Conservation (phyloP, 352 stramenopile species). For the Phytophthora uliginosa region DNA sequence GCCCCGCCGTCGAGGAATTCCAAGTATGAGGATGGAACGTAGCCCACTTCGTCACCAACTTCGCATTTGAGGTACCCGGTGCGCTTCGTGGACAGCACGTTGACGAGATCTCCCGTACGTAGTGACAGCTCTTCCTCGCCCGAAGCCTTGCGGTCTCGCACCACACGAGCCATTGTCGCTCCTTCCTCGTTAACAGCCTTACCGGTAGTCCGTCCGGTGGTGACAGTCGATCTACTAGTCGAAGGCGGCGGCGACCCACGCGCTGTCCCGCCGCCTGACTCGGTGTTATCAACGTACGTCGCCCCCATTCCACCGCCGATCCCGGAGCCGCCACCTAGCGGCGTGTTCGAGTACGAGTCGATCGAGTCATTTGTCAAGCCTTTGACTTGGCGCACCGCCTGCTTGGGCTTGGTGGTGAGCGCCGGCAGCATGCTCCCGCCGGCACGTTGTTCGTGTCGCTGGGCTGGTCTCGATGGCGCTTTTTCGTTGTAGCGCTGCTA, state of each 20-base stretch:
- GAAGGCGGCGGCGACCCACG: constrained; percentile 33
- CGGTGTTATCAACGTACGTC: constrained; percentile 73
- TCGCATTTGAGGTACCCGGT: constrained; percentile 89
- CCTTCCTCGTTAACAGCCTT: constrained; percentile 35
- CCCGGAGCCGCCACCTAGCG: constrained; percentile 30
- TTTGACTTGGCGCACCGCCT: constrained; percentile 83
- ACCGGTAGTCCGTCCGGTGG: constrained; percentile 21
- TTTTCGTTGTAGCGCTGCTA: constrained; percentile 16
- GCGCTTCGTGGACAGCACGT: constrained; percentile 81
- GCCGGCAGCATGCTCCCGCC: constrained; percentile 69
- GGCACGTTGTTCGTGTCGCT: neutral
- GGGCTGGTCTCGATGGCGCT: constrained; percentile 9
- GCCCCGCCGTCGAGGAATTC: constrained; percentile 73
- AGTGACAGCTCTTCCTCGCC: constrained; percentile 82
- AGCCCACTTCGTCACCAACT: constrained; percentile 73
- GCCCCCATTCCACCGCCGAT: constrained; percentile 24
- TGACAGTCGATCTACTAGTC: constrained; percentile 29
- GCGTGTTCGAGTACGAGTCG: constrained; percentile 84
- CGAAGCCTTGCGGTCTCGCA: constrained; percentile 81
- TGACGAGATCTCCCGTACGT: constrained; percentile 69
- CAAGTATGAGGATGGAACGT: constrained; percentile 87
- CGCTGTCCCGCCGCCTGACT: constrained; percentile 31
- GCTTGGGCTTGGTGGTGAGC: constrained; percentile 87
- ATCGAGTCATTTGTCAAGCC: constrained; percentile 90
- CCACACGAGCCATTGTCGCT: constrained; percentile 56